Percentiles rank a stretch among this genome's conserved stretches.
Evolutionary conservation across 495 filamentous ascomycete species (phyloP).

Genomic region (Neurospora pannonica): DNA sequence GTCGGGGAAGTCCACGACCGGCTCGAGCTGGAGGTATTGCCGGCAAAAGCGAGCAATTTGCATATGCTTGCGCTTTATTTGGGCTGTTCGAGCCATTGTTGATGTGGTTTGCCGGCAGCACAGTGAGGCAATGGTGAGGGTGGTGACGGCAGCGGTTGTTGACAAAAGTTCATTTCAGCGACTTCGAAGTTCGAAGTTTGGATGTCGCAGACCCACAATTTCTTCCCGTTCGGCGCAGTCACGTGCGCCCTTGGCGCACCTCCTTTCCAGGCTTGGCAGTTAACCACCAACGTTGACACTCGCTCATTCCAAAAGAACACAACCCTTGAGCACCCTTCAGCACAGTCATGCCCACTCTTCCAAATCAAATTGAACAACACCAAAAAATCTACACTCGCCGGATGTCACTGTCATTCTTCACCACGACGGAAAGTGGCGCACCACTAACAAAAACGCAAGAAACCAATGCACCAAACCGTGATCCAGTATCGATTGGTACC

Average conservation of each 20-base stretch:
- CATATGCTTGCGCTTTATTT: not conserved
- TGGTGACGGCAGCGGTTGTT: not conserved
- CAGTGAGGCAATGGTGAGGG: not conserved
- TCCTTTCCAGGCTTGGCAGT: not conserved
- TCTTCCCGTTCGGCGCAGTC: not conserved
- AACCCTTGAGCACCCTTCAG: not conserved
- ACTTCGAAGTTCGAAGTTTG: not conserved
- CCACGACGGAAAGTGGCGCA: not conserved
- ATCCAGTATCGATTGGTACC: not conserved
- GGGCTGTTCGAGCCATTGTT: not conserved
- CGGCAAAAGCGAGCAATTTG: conserved; percentile 29
- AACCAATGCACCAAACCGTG: not conserved
- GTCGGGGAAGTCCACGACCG: conserved; percentile 24
- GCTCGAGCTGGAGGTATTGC: conserved; percentile 35
- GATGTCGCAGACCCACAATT: not conserved
- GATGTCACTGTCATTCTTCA: not conserved
- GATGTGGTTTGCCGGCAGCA: not conserved
- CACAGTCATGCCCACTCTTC: not conserved
- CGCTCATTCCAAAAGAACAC: not conserved
- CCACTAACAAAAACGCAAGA: not conserved
- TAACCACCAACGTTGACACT: not conserved
- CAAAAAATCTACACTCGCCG: not conserved
- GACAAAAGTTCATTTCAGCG: not conserved
- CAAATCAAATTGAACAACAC: rapidly evolving
- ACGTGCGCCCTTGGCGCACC: not conserved